Evolutionary conservation across 2,329 filamentous ascomycete genomes (phyloP).

Genomic region (Karstenula rhodostoma): DNA sequence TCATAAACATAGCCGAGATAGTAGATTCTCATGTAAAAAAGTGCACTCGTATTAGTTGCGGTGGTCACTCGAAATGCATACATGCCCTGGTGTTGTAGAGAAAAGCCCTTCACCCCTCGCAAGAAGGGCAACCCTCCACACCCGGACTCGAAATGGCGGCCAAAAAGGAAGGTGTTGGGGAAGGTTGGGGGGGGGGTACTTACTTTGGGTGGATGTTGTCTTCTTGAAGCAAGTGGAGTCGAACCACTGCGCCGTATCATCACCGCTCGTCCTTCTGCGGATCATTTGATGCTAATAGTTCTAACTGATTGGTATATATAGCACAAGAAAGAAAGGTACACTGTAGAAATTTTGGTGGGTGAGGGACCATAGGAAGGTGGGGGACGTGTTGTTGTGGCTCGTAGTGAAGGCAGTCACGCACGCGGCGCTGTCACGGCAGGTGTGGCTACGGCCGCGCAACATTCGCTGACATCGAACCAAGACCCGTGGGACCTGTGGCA

Average conservation of each 20-base stretch:
- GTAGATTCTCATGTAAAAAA: no score
- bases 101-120: not conserved
- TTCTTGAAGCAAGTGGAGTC: not conserved
- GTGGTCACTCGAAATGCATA: no score
- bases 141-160: not conserved
- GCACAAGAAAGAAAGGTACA: not conserved
- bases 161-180: not conserved
- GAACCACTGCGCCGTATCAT: conserved; percentile 1
- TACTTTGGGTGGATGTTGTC: not conserved
- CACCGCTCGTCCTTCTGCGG: not conserved
- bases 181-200: not conserved
- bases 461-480: no score
- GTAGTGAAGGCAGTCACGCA: not conserved
- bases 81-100: no score
- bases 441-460: not conserved
- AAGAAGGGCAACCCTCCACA: not conserved
- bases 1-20: no score
- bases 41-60: no score
- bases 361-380: not conserved
- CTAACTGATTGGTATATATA: not conserved
- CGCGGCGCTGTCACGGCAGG: not conserved
- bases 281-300: not conserved
- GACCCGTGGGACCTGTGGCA: not conserved
- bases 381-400: not conserved
- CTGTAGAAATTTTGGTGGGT: not conserved